Evolutionary conservation across 352 stramenopile genomes (phyloP).

Genomic region (Pythium chondricola): DNA sequence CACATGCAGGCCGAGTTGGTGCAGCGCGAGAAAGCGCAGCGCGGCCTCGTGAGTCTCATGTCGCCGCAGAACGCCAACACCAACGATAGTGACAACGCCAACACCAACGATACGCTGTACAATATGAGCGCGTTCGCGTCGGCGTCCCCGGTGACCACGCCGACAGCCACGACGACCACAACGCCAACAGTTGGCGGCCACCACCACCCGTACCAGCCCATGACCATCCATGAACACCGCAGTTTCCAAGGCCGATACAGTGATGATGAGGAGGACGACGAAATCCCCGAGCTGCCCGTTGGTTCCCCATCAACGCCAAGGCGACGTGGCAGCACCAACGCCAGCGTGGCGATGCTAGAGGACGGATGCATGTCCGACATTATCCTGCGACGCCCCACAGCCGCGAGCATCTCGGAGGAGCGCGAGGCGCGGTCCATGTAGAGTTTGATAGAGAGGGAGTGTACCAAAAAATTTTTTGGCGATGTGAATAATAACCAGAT

Average conservation of each 20-base stretch:
- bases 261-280: constrained; percentile 11
- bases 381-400: background rate
- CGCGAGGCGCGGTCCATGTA: constrained; percentile 1
- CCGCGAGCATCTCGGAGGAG: constrained; percentile 5
- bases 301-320: constrained; percentile 8
- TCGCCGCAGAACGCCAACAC: constrained; percentile 17
- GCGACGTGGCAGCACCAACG: constrained; percentile 16
- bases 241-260: constrained; percentile 5
- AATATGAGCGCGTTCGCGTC: too few relatives aligned
- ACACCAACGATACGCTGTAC: too few relatives aligned
- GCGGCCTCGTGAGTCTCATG: constrained; percentile 29
- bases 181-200: too few relatives aligned
- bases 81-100: background rate
- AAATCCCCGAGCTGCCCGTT: constrained; percentile 17
- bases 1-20: constrained; percentile 49
- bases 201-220: background rate
- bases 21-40: constrained; percentile 49
- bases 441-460: too few relatives aligned
- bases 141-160: background rate
- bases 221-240: background rate
- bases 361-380: constrained; percentile 10
- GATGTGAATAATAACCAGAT: too few relatives aligned
- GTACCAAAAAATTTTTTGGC: too few relatives aligned
- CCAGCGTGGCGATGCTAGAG: constrained; percentile 20
- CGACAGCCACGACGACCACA: too few relatives aligned